phyloP scores from a whole-genome alignment of 2,329 filamentous ascomycete genomes.

The Colletotrichum agaves region DNA sequence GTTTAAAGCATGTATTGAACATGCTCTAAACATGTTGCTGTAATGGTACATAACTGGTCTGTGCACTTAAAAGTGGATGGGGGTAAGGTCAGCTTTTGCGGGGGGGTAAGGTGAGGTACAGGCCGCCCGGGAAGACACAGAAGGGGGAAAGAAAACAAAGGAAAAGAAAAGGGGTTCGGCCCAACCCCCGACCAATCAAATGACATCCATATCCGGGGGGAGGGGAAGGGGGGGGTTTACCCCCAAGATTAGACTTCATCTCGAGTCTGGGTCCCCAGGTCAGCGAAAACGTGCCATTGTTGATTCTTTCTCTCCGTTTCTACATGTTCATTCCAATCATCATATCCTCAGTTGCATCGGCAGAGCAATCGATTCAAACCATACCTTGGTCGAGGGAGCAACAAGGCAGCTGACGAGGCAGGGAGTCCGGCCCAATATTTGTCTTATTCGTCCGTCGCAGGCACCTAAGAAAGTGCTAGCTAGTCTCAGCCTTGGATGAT shows the following conservation, averaged over 20 bases:
- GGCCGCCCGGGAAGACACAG: no score
- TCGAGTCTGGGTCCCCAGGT: slow-evolving; percentile 33
- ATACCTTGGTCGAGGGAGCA: slow-evolving; percentile 3
- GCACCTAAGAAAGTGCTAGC: neutral
- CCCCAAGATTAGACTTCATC: slow-evolving; percentile 35
- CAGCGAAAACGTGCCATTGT: neutral
- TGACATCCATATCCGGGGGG: neutral
- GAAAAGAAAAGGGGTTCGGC: slow-evolving; percentile 8
- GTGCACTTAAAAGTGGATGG: no score
- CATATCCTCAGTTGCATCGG: neutral
- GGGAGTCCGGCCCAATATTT: neutral
- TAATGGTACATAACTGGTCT: no score
- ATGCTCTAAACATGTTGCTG: no score
- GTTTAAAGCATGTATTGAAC: no score
- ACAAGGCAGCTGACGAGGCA: neutral
- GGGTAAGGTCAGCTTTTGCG: no score
- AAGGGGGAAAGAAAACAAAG: neutral
- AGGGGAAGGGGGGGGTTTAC: neutral
- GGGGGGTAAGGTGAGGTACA: no score
- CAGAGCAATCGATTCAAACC: neutral
- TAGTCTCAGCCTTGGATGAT: slow-evolving; percentile 23
- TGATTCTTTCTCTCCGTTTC: neutral
- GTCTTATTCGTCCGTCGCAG: neutral
- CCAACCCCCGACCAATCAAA: slow-evolving; percentile 12
- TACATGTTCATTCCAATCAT: neutral